Base-by-base conservation (phyloP, 306 rosid genomes). In the Glycyrrhiza uralensis region DNA sequence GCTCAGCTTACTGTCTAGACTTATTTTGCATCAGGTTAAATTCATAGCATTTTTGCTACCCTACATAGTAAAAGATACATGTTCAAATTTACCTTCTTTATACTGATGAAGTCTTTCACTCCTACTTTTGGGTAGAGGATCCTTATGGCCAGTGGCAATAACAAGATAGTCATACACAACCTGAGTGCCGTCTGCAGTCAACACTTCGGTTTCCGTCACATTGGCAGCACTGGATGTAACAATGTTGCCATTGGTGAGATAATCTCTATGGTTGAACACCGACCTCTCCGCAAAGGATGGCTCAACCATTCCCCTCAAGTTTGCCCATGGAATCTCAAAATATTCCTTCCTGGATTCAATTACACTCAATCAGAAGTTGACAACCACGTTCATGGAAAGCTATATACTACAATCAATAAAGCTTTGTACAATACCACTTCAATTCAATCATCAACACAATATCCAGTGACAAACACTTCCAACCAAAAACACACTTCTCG, bases 271-370 rank as follows among this genome's bases (percentile, higher is more conserved):
- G 72, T 88, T 87, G 51, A 92, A 84, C 55, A 87, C 29, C 6
- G 85, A 39, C 72, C 91, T 82, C 70, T 84, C 88, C 0, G 83
- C 96, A 78, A 87, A 85, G 26, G 89, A 58, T 32, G 96, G 96
- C 72, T 90, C 96, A 76, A 88, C 98, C 91, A 79, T 88, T 49
- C 96, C 67, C 80, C 98, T 90, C 83, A 88, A 84, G 65, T 72
- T 61, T 28, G 90, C 96, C 87, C 92, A 92, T 49, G 98, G 72
- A 54, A 90, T 92, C 86, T 90, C 96, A 83, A 84, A 90, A 81
- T 90, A 87, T 20, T 92, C 98, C 84, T 90, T 92, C 86, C 96
- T 90, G 84, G 2, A 66, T 54, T 36, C 75, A 81, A 51, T 51
- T 19, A 2, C 58, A 57, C 72, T 46, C 75, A 46, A 46, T 74